Percentiles rank a stretch among this genome's conserved stretches.
Conservation (phyloP, 768 basidiomycete genomes). For the Collybia nuda region DNA sequence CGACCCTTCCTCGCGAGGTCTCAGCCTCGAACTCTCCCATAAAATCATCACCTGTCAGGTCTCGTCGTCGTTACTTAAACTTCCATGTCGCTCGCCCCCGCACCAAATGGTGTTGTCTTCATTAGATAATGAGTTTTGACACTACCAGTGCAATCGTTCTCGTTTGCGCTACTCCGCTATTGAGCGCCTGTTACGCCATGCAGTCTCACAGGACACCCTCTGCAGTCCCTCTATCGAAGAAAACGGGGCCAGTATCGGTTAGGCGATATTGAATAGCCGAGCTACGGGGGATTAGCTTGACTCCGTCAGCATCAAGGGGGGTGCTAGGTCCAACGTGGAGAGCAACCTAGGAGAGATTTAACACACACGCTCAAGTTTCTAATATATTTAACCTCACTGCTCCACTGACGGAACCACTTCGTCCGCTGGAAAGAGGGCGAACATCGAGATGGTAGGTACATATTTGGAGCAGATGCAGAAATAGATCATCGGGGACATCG, state of each 20-base stretch:
- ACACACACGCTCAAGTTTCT: neutral
- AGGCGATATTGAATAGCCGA: constrained; percentile 70
- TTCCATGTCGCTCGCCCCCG: no score
- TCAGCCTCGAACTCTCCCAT: no score
- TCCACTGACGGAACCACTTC: constrained; percentile 77
- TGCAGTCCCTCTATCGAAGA: constrained; percentile 74
- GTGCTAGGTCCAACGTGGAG: constrained; percentile 56
- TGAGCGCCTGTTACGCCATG: no score
- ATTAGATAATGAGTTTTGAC: no score
- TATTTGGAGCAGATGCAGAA: constrained; percentile 58
- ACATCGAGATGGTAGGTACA: constrained; percentile 75
- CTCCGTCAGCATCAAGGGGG: constrained; percentile 16
- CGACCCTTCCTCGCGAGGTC: no score
- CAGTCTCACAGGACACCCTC: constrained; percentile 52
- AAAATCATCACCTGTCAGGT: no score
- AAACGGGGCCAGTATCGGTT: constrained; percentile 61
- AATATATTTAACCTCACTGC: constrained; percentile 45
- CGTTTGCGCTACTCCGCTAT: no score
- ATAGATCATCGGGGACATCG: constrained; percentile 58
- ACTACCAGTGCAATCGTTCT: no score
- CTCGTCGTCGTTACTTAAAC: no score
- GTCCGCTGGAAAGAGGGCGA: constrained; percentile 66
- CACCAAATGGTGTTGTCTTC: no score
- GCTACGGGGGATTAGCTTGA: constrained; percentile 48
- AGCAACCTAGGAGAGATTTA: constrained; percentile 44